These are phyloP conservation scores for Wickerhamomyces mucosus DNA, from an alignment of 805 yeast species.

Conservation along the genomic window DNA sequence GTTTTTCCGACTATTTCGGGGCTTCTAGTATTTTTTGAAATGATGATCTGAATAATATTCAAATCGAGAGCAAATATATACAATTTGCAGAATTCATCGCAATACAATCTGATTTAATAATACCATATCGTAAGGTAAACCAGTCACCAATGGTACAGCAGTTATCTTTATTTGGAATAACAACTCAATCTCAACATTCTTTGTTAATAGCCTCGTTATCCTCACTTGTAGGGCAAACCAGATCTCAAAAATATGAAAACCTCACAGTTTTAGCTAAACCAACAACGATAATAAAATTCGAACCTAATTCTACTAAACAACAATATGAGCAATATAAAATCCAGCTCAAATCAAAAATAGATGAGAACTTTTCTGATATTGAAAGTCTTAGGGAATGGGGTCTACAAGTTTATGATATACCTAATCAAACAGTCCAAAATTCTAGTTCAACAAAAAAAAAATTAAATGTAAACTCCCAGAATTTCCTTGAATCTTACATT, in stretches of 20 bases:
- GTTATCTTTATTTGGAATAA: slow-evolving; percentile 14
- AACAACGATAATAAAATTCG: slow-evolving; percentile 17
- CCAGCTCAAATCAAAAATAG: slow-evolving; percentile 11
- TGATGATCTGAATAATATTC: too few relatives aligned
- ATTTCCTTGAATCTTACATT: slow-evolving; percentile 36
- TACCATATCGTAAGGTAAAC: too few relatives aligned
- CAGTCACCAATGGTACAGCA: slow-evolving; percentile 22
- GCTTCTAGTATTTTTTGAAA: too few relatives aligned
- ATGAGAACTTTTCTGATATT: slow-evolving; percentile 2
- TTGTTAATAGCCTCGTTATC: slow-evolving; percentile 13
- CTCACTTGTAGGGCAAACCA: slow-evolving; percentile 15
- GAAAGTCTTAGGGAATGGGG: slow-evolving; percentile 37
- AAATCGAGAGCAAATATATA: too few relatives aligned
- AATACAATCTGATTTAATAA: too few relatives aligned
- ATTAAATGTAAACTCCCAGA: background rate
- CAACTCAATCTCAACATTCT: slow-evolving; percentile 9
- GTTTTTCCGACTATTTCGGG: too few relatives aligned
- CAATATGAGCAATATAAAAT: slow-evolving; percentile 20
- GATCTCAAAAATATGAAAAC: slow-evolving; percentile 6
- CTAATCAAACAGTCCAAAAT: slow-evolving; percentile 57
- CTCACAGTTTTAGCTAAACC: slow-evolving; percentile 15
- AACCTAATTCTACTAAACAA: slow-evolving; percentile 18
- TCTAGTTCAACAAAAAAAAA: slow-evolving; percentile 23
- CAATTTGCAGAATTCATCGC: too few relatives aligned
- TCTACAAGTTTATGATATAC: slow-evolving; percentile 59